Percentiles rank a stretch among this genome's conserved stretches.
Conservation (phyloP, 192 early-diverging fungal genomes). For the Coemansia sp. region DNA sequence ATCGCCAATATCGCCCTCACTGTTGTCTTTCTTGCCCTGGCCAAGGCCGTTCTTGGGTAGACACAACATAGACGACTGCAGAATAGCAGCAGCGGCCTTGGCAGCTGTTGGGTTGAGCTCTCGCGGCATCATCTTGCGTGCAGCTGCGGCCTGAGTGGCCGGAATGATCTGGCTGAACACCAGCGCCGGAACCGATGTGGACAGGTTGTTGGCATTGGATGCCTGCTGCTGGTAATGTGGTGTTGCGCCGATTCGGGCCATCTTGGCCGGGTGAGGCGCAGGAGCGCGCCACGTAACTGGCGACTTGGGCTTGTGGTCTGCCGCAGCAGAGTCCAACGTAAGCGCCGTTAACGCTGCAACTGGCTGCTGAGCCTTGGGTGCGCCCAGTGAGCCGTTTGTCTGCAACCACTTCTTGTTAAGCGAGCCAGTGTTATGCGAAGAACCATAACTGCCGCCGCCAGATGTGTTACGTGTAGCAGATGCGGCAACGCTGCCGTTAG, state of each 20-base stretch:
- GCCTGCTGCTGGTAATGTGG: neutral
- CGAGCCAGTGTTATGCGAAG: constrained; percentile 12
- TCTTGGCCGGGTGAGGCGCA: constrained; percentile 6
- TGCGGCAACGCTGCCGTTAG: neutral
- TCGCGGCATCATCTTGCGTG: constrained; percentile 58
- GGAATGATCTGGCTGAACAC: constrained; percentile 58
- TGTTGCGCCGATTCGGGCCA: neutral
- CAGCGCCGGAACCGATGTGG: constrained; percentile 51
- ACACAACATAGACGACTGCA: constrained; percentile 53
- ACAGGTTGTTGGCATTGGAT: constrained; percentile 36
- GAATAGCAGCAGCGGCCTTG: constrained; percentile 48
- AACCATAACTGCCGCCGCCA: neutral
- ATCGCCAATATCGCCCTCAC: constrained; percentile 4
- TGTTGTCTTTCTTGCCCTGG: constrained; percentile 47
- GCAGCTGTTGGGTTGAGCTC: constrained; percentile 49
- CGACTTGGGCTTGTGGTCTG: constrained; percentile 20
- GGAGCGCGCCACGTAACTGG: constrained; percentile 29
- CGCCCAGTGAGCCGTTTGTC: neutral
- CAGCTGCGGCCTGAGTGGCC: constrained; percentile 52
- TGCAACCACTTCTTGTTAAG: constrained; percentile 44
- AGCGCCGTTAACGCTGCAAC: constrained; percentile 20
- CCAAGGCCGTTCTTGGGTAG: constrained; percentile 53
- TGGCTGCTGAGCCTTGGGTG: constrained; percentile 5
- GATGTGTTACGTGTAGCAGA: neutral
- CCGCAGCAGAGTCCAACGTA: constrained; percentile 19